These are phyloP conservation scores for Kluyveromyces starmeri DNA, from an alignment of 805 yeast genomes.

Conservation along the genomic window DNA sequence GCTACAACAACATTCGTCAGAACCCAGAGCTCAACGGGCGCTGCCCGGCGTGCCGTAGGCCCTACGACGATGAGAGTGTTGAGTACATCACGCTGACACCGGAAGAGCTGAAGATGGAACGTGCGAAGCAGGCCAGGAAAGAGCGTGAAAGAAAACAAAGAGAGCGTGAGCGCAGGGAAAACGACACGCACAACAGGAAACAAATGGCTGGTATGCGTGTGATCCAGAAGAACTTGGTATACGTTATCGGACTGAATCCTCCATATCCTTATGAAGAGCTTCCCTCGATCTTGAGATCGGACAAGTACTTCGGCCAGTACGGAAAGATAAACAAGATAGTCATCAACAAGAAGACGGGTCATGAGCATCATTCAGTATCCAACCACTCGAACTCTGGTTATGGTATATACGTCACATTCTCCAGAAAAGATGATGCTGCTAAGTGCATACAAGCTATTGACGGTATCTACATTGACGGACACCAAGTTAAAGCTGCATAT, in stretches of 20 bases:
- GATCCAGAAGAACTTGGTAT: slow-evolving; percentile 94
- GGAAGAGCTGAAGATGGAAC: slow-evolving; percentile 78
- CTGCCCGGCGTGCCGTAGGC: slow-evolving; percentile 96
- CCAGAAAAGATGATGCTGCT: slow-evolving; percentile 90
- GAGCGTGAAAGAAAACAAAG: slow-evolving; percentile 76
- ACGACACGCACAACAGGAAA: slow-evolving; percentile 70
- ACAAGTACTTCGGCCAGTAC: slow-evolving; percentile 95
- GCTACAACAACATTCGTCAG: slow-evolving; percentile 92
- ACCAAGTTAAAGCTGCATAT: slow-evolving; percentile 85
- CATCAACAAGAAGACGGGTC: slow-evolving; percentile 66
- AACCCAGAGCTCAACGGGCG: slow-evolving; percentile 92
- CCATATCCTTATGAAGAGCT: slow-evolving; percentile 73
- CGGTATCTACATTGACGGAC: slow-evolving; percentile 89
- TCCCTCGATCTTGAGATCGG: slow-evolving; percentile 73
- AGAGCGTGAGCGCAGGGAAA: slow-evolving; percentile 87
- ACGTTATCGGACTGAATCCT: slow-evolving; percentile 87
- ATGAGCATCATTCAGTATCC: slow-evolving; percentile 21
- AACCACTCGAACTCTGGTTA: slow-evolving; percentile 59
- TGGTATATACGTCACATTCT: slow-evolving; percentile 92
- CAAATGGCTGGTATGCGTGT: slow-evolving; percentile 96
- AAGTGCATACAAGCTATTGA: slow-evolving; percentile 85
- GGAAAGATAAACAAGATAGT: slow-evolving; percentile 93
- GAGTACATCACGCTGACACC: slow-evolving; percentile 76
- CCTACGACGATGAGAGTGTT: slow-evolving; percentile 86
- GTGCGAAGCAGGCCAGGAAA: slow-evolving; percentile 66